phyloP scores from a whole-genome alignment of 257 asterid species.

The Leonotis leonurus region DNA sequence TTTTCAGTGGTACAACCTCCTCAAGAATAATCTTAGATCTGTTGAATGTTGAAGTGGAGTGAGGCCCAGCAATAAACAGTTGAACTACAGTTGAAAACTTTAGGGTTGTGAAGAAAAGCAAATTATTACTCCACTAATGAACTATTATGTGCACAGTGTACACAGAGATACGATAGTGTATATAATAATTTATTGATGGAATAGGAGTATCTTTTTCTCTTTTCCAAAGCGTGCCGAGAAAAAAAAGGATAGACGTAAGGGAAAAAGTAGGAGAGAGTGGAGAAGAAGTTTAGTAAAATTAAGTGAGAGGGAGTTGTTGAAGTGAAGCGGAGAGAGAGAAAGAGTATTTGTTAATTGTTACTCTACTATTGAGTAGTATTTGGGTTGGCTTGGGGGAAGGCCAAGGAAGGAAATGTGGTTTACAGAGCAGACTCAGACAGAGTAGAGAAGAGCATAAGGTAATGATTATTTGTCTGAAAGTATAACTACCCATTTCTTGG shows the following conservation, averaged over 20 bases:
- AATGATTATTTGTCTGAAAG: conserved; percentile 14
- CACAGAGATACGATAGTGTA: conserved; percentile 2
- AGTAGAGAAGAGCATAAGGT: background rate
- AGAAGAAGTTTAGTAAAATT: conserved; percentile 1
- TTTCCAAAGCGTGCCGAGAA: conserved; percentile 26
- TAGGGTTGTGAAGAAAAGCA: conserved; percentile 30
- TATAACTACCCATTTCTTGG: conserved; percentile 13
- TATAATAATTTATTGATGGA: background rate
- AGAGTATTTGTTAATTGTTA: background rate
- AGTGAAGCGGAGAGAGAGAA: background rate
- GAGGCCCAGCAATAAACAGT: conserved; percentile 32
- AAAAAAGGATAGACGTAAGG: conserved; percentile 3
- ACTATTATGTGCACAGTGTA: conserved; percentile 9
- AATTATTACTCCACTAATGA: background rate
- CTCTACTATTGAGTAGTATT: conserved; percentile 1
- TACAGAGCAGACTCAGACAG: conserved; percentile 18
- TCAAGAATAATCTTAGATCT: conserved; percentile 32
- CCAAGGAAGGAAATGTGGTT: conserved; percentile 26
- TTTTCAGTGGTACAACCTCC: conserved; percentile 24
- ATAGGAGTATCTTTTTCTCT: conserved; percentile 9
- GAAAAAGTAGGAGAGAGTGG: conserved; percentile 19
- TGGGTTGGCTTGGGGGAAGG: too few relatives aligned
- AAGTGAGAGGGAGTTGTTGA: background rate
- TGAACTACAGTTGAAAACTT: conserved; percentile 24
- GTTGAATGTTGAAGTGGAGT: conserved; percentile 25